Percentiles rank a stretch among this genome's conserved stretches.
Evolutionary conservation across 805 yeast species (phyloP).

Genomic region (Ogataea ganodermae): DNA sequence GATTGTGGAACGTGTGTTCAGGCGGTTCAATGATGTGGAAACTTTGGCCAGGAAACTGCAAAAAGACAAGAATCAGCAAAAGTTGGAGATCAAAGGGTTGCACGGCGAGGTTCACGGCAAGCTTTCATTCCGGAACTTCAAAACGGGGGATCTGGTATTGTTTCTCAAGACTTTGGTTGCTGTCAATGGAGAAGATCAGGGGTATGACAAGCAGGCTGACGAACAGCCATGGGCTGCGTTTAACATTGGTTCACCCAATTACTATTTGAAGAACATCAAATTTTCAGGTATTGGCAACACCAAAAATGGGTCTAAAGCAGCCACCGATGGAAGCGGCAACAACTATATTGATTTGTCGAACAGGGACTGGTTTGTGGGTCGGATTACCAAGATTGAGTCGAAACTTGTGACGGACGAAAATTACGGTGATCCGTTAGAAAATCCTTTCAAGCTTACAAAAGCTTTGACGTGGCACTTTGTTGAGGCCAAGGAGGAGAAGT

Average conservation of each 20-base stretch:
- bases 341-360: constrained; percentile 33
- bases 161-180: constrained; percentile 68
- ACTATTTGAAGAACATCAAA: constrained; percentile 55
- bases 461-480: constrained; percentile 68
- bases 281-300: background rate
- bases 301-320: constrained; percentile 3
- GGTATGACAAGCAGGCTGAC: background rate
- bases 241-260: constrained; percentile 85
- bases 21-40: constrained; percentile 88
- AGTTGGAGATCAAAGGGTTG: constrained; percentile 46
- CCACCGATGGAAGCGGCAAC: constrained; percentile 5
- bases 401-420: constrained; percentile 50
- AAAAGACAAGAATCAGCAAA: constrained; percentile 60
- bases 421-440: constrained; percentile 39
- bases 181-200: constrained; percentile 12
- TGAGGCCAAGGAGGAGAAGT: constrained; percentile 49
- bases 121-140: constrained; percentile 68
- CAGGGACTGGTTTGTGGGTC: constrained; percentile 84
- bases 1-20: constrained; percentile 47
- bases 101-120: constrained; percentile 45
- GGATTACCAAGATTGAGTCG: constrained; percentile 60
- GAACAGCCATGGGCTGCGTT: constrained; percentile 90
- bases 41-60: constrained; percentile 82
- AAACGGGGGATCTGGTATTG: constrained; percentile 73
- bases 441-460: constrained; percentile 65